Base-by-base conservation (phyloP, 2,329 filamentous ascomycete species). In the Fusarium redolens region DNA sequence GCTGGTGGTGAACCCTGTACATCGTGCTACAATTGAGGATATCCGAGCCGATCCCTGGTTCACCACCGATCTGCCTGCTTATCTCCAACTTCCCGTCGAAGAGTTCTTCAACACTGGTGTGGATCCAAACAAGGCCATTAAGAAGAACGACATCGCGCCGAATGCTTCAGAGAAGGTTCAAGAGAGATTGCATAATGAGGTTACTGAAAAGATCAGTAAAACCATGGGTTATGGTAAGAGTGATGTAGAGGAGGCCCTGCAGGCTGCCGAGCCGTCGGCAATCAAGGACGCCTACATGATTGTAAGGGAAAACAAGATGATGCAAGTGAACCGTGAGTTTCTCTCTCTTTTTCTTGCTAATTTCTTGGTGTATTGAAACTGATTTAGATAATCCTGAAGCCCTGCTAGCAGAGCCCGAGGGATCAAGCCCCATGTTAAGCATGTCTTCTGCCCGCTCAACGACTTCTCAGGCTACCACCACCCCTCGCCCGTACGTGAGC, bases 231-330 rank as follows among this genome's bases (percentile, higher is more conserved):
- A 99, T 80, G 95, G 93, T 40, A 96, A 94, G 81, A 92, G 92
- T 69, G 96, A 99, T 85, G 96, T 99, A 59, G 93, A 98, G 80
- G 96, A 98, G 82, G 96, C 96, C 28, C 86, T 99, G 71, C 92
- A 93, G 78, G 95, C 94, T 63, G 91, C 96, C 59, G 96, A 99
- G 81, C 96, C 96, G 17, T 98, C 95, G 65, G 95, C 96, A 15
- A 98, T 99, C 86, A 99, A 99, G 84, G 96, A 99, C 83, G 96
- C 96, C 3, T 99, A 98, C 84, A 92, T 98, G 83, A 99, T 99
- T 81, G 94, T 99, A 31, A 91, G 96, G 59, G 96, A 99, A 83
- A 98, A 98, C 81, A 96, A 98, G 82, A 89, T 98, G 81, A 98
- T 98, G 95, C 93, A 95, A 81, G 92, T 92, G 61, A 97, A 95